These are phyloP conservation scores for Saraca asoca DNA, from an alignment of 331 rosid genomes.

Conservation along the genomic window DNA sequence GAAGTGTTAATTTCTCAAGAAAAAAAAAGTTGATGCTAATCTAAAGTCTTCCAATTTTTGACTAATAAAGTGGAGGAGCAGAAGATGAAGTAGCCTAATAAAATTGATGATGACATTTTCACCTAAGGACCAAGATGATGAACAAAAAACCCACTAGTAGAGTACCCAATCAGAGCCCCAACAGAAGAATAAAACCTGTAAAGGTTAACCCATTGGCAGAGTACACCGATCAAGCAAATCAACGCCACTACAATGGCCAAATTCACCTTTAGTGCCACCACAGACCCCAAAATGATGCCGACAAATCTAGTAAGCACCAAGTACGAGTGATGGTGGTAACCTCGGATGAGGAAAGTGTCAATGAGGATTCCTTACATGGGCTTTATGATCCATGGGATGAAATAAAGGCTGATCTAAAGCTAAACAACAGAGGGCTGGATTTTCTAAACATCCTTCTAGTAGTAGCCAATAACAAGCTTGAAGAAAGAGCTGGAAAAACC, in stretches of 20 bases:
- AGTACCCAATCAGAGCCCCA: constrained; percentile 64
- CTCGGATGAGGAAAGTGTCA: constrained; percentile 53
- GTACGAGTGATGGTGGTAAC: constrained; percentile 60
- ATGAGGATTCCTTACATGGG: constrained; percentile 76
- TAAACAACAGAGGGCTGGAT: constrained; percentile 64
- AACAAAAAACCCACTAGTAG: constrained; percentile 61
- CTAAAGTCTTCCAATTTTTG: too few relatives aligned
- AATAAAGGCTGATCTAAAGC: constrained; percentile 53
- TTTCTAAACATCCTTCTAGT: constrained; percentile 77
- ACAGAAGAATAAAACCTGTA: constrained; percentile 59
- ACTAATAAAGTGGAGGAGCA: too few relatives aligned
- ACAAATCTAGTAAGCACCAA: constrained; percentile 48
- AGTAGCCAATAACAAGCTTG: constrained; percentile 61
- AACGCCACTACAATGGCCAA: constrained; percentile 42
- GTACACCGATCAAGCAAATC: constrained; percentile 48
- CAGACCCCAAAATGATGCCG: constrained; percentile 42
- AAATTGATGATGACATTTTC: not conserved
- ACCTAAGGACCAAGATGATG: constrained; percentile 72
- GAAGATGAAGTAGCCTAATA: too few relatives aligned
- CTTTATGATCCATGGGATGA: constrained; percentile 71
- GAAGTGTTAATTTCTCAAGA: too few relatives aligned
- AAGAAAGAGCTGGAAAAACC: constrained; percentile 66
- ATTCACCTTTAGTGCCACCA: constrained; percentile 30
- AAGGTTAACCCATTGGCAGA: constrained; percentile 66
- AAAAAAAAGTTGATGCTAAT: too few relatives aligned